Evolutionary conservation across 2,329 filamentous ascomycete species (phyloP).

Genomic region (Myrmaecium sp.): DNA sequence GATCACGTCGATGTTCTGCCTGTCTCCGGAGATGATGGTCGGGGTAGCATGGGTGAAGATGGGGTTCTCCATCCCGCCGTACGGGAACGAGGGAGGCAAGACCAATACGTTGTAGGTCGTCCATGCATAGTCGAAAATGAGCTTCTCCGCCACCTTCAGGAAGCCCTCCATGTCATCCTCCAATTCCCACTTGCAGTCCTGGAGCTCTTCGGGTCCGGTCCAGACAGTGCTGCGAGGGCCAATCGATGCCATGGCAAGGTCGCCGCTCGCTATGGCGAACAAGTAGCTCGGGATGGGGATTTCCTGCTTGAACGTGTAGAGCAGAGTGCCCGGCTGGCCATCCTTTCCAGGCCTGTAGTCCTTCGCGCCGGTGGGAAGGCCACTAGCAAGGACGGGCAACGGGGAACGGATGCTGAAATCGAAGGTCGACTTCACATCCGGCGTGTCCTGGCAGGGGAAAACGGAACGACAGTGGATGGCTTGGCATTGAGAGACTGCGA

Average conservation of each 20-base stretch:
- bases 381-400: constrained; percentile 81
- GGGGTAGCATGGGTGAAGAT: constrained; percentile 92
- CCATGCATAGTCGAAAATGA: constrained; percentile 72
- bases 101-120: constrained; percentile 89
- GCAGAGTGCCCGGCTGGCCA: constrained; percentile 35
- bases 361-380: constrained; percentile 42
- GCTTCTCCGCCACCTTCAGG: constrained; percentile 65
- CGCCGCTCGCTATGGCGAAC: constrained; percentile 75
- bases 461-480: constrained; percentile 87
- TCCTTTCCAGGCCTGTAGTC: constrained; percentile 35
- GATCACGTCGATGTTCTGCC: constrained; percentile 87
- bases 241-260: constrained; percentile 71
- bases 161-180: constrained; percentile 85
- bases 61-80: constrained; percentile 66
- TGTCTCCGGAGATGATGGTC: constrained; percentile 70
- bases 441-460: constrained; percentile 94
- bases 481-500: constrained; percentile 89
- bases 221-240: constrained; percentile 73
- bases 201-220: constrained; percentile 74
- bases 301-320: constrained; percentile 77
- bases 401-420: constrained; percentile 75
- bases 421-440: constrained; percentile 92
- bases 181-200: constrained; percentile 77
- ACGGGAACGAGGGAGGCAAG: constrained; percentile 57
- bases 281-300: constrained; percentile 90